Evolutionary conservation across 768 basidiomycete genomes (phyloP).

Genomic region (Auriculariales sp.): DNA sequence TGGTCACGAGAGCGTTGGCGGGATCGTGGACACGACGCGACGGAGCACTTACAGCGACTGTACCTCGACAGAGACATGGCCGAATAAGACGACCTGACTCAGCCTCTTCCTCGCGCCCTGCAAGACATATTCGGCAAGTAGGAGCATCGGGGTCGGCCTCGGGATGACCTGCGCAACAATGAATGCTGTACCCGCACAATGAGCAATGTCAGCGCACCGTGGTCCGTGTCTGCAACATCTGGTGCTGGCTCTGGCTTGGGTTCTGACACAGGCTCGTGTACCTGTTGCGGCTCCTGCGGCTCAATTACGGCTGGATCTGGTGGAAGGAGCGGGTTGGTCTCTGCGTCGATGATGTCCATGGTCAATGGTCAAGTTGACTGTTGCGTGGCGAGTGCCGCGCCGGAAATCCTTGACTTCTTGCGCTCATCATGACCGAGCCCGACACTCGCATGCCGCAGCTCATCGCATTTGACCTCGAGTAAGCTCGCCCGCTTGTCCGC

Average conservation of each 20-base stretch:
- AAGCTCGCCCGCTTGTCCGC: not conserved
- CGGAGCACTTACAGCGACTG: constrained; percentile 40
- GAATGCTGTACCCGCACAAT: not conserved
- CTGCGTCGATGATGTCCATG: no score
- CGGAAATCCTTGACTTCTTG: no score
- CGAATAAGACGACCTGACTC: constrained; percentile 65
- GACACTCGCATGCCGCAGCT: not conserved
- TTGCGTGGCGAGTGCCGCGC: no score
- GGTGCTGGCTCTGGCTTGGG: not conserved
- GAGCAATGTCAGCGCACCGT: not conserved
- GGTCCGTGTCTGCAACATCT: no score
- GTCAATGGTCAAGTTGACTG: no score
- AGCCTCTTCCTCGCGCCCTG: constrained; percentile 34
- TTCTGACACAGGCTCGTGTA: not conserved
- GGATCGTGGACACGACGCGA: constrained; percentile 2
- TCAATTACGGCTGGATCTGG: no score
- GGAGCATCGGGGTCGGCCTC: constrained; percentile 8
- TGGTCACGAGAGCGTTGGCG: not conserved
- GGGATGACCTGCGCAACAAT: not conserved
- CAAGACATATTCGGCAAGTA: constrained; percentile 69
- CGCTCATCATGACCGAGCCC: not conserved
- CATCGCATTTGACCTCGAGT: not conserved
- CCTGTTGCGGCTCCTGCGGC: not conserved
- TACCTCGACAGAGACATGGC: constrained; percentile 69
- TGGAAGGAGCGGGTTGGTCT: no score